Percentiles rank a stretch among this genome's conserved stretches.
These are phyloP conservation scores for Cryptosporidium xiaoi DNA, from an alignment of 169 alveolate genomes.

Conservation along the genomic window DNA sequence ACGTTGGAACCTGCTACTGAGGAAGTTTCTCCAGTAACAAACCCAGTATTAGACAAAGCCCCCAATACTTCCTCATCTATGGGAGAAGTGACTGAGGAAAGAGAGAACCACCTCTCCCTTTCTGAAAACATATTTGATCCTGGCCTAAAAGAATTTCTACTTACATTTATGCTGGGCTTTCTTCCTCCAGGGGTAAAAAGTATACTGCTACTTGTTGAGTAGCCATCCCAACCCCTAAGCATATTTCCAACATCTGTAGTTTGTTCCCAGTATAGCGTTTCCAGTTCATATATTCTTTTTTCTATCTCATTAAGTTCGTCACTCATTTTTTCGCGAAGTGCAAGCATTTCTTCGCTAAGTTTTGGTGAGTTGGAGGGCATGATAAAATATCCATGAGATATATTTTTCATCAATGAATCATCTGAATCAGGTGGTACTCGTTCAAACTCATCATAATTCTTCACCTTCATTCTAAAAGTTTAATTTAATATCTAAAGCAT, in stretches of 20 bases:
- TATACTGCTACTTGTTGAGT: conserved; percentile 38
- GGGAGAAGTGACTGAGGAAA: conserved; percentile 67
- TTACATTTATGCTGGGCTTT: conserved; percentile 34
- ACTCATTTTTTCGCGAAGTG: conserved; percentile 68
- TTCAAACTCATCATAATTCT: too few relatives aligned
- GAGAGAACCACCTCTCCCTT: conserved; percentile 66
- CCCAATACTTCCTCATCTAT: conserved; percentile 35
- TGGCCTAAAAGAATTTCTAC: conserved; percentile 29
- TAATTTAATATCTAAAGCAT: too few relatives aligned
- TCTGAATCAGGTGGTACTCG: too few relatives aligned
- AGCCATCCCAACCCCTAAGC: conserved; percentile 81
- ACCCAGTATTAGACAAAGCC: background rate
- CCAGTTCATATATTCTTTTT: conserved; percentile 78
- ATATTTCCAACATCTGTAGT: conserved; percentile 79
- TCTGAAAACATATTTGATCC: conserved; percentile 35
- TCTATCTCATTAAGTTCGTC: conserved; percentile 74
- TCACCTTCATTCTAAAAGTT: too few relatives aligned
- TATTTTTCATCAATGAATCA: too few relatives aligned
- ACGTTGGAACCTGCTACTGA: conserved; percentile 64
- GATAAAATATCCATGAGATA: too few relatives aligned
- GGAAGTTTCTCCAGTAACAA: conserved; percentile 11
- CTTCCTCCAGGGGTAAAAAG: conserved; percentile 43
- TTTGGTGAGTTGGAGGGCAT: background rate
- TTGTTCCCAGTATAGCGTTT: conserved; percentile 75
- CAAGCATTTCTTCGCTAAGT: conserved; percentile 73